Conservation (phyloP, 2,329 filamentous ascomycete genomes). For the Claviceps lovelessii region DNA sequence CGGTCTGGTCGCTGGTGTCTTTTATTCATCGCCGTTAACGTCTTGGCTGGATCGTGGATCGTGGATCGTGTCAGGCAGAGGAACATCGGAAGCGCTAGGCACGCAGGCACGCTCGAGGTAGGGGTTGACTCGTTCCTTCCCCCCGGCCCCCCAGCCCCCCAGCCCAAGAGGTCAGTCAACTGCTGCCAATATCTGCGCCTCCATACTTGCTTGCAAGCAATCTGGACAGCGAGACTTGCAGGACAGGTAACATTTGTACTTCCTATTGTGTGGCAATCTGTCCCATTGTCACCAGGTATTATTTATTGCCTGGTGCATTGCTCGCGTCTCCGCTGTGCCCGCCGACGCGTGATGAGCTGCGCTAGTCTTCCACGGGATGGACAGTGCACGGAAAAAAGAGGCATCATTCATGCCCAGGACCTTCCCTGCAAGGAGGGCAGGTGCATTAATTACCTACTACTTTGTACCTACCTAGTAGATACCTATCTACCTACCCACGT, state of each 20-base stretch:
- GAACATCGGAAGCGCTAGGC: constrained; percentile 6
- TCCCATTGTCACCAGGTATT: background rate
- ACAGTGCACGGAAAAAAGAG: background rate
- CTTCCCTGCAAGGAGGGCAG: background rate
- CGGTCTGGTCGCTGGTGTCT: no score
- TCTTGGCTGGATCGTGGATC: background rate
- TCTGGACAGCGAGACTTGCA: background rate
- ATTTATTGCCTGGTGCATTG: background rate
- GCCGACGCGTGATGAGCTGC: background rate
- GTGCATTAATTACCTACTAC: background rate
- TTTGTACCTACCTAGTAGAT: background rate
- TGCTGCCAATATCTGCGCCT: background rate
- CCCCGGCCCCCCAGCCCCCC: background rate
- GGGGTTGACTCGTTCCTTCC: background rate
- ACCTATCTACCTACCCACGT: background rate
- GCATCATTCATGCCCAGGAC: background rate
- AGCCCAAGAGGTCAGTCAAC: no score
- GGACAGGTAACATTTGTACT: no score
- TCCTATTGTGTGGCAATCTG: background rate
- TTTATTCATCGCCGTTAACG: background rate
- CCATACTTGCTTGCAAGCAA: background rate
- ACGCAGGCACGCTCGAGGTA: background rate
- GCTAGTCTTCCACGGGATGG: background rate
- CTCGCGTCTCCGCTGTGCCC: background rate
- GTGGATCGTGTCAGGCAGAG: constrained; percentile 1